Evolutionary conservation across 345 rosid species (phyloP).

Genomic region (Sisymbrium irio): DNA sequence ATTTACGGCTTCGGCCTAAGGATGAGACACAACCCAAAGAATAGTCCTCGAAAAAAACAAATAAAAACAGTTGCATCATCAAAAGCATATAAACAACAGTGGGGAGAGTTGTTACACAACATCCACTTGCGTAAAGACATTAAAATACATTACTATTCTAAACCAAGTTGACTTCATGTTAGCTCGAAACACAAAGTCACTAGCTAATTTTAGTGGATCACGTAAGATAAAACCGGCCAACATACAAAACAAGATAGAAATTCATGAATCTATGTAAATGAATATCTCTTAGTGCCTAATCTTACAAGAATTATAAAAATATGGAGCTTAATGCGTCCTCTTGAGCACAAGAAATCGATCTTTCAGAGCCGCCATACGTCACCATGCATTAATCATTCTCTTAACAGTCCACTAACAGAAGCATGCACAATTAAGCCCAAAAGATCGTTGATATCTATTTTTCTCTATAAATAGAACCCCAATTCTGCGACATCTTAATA

Average conservation of each 20-base stretch:
- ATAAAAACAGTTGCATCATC: neutral
- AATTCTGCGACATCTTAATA: neutral
- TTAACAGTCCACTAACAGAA: constrained; percentile 11
- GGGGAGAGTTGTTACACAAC: constrained; percentile 15
- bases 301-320: neutral
- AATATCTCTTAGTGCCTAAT: neutral
- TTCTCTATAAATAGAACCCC: constrained; percentile 26
- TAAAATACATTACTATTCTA: constrained; percentile 4
- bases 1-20: neutral
- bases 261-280: constrained; percentile 6
- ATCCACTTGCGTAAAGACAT: constrained; percentile 24
- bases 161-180: constrained; percentile 16
- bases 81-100: constrained; percentile 7
- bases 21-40: neutral
- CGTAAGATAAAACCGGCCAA: constrained; percentile 27
- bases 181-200: neutral
- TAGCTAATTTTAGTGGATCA: constrained; percentile 26
- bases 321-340: constrained; percentile 13
- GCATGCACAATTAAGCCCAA: neutral
- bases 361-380: constrained; percentile 29
- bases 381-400: constrained; percentile 29
- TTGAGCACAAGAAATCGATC: constrained; percentile 23
- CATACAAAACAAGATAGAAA: constrained; percentile 18
- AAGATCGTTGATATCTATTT: constrained; percentile 1
- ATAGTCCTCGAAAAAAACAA: neutral